Conservation (phyloP, 2,329 filamentous ascomycete genomes). For the Dryadomyces quercus-mongolicae region DNA sequence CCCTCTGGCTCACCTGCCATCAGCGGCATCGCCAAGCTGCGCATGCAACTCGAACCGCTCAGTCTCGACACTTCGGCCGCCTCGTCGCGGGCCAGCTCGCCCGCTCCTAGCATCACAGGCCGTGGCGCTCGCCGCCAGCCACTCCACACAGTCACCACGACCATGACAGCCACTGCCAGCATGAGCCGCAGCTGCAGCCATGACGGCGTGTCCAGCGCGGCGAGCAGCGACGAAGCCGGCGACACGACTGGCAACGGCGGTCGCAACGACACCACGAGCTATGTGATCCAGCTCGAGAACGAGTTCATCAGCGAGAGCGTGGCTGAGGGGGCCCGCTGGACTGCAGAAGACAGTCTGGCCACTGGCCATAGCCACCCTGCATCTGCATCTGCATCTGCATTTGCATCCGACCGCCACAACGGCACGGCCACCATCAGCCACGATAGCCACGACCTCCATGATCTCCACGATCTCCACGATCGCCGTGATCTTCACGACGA, state of each 20-base stretch:
- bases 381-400: too few relatives aligned
- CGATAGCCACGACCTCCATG: too few relatives aligned
- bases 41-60: conserved; percentile 68
- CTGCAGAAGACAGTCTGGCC: neutral
- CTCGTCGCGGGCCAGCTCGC: conserved; percentile 35
- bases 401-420: too few relatives aligned
- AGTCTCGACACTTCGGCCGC: conserved; percentile 42
- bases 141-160: neutral
- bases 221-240: conserved; percentile 19
- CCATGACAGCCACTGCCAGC: neutral
- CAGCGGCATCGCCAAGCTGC: conserved; percentile 72
- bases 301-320: conserved; percentile 69
- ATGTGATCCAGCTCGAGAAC: conserved; percentile 72
- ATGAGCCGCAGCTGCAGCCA: neutral
- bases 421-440: too few relatives aligned
- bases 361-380: neutral
- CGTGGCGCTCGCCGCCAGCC: too few relatives aligned
- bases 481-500: too few relatives aligned
- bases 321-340: conserved; percentile 22
- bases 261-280: conserved; percentile 64
- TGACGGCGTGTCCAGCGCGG: neutral
- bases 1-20: conserved; percentile 40
- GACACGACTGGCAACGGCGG: conserved; percentile 26
- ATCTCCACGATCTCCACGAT: too few relatives aligned
- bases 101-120: conserved; percentile 8